Evolutionary conservation across 331 rosid species (phyloP).

Genomic region (Quercus tomentella): DNA sequence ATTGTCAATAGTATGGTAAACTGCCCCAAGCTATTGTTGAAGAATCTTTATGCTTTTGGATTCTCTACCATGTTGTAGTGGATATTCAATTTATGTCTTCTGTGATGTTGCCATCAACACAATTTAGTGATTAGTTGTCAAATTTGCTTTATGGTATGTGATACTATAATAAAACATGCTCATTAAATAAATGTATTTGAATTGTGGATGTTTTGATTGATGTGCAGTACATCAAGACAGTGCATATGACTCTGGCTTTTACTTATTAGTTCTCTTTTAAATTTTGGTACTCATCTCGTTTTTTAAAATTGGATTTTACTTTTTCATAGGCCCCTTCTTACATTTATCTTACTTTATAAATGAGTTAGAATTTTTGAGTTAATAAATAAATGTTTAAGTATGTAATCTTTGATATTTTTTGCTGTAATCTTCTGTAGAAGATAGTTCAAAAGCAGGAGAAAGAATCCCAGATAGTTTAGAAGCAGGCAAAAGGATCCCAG

Average conservation of each 20-base stretch:
- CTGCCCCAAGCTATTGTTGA: background rate
- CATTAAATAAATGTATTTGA: background rate
- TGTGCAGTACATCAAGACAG: background rate
- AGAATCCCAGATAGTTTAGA: slow-evolving; percentile 5
- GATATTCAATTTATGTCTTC: background rate
- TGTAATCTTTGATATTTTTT: background rate
- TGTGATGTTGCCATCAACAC: background rate
- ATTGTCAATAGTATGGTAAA: background rate
- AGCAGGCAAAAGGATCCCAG: slow-evolving; percentile 41
- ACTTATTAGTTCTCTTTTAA: background rate
- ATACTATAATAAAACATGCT: background rate
- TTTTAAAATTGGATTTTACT: background rate
- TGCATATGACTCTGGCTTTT: background rate
- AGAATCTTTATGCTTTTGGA: background rate
- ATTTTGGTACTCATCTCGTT: background rate
- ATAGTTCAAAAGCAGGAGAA: slow-evolving; percentile 1
- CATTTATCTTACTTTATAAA: background rate
- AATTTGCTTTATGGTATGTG: background rate
- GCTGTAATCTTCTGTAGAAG: background rate
- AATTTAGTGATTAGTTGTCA: background rate
- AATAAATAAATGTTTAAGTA: background rate
- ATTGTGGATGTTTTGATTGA: background rate
- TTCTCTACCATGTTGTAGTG: background rate
- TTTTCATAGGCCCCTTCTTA: background rate
- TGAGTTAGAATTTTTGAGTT: background rate